Conservation (phyloP, 768 basidiomycete species). For the Mycena haematopus region DNA sequence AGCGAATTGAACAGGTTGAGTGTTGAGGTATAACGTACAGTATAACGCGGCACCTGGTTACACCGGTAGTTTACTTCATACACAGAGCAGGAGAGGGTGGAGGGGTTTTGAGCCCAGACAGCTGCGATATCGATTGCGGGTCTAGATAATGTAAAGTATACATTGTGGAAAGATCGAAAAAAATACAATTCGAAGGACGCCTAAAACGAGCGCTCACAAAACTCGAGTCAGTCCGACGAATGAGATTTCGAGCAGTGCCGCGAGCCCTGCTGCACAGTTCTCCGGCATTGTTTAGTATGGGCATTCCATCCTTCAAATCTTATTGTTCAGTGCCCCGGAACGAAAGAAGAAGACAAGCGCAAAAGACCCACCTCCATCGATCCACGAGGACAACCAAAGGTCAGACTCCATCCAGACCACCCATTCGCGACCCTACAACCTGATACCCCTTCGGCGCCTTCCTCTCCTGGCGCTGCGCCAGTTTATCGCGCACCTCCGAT, state of each 20-base stretch:
- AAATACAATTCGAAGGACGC: conserved; percentile 10
- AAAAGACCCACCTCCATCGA: not conserved
- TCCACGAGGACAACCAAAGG: not conserved
- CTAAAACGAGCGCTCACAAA: not conserved
- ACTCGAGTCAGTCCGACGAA: not conserved
- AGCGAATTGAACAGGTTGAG: no score
- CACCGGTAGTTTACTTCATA: no score
- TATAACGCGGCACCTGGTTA: no score
- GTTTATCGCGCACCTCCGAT: conserved; percentile 69
- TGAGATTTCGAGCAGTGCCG: not conserved
- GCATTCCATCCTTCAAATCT: not conserved
- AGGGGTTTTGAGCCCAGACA: not conserved
- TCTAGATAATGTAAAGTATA: conserved; percentile 12
- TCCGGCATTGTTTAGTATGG: not conserved
- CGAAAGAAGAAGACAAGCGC: no score
- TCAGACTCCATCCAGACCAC: conserved; percentile 19
- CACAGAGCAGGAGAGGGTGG: not conserved
- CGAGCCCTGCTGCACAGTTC: no score
- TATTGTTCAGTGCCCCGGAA: not conserved
- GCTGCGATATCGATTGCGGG: conserved; percentile 2
- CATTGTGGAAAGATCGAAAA: conserved; percentile 1
- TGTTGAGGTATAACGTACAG: no score
- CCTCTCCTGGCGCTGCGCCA: conserved; percentile 70
- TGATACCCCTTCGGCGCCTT: conserved; percentile 73
- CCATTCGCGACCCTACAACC: conserved; percentile 47